A percentile compares a stretch with the other conserved stretches of the same genome.
These are phyloP conservation scores for Fusarium euwallaceae DNA, from an alignment of 2,329 filamentous ascomycete genomes.

Conservation along the genomic window DNA sequence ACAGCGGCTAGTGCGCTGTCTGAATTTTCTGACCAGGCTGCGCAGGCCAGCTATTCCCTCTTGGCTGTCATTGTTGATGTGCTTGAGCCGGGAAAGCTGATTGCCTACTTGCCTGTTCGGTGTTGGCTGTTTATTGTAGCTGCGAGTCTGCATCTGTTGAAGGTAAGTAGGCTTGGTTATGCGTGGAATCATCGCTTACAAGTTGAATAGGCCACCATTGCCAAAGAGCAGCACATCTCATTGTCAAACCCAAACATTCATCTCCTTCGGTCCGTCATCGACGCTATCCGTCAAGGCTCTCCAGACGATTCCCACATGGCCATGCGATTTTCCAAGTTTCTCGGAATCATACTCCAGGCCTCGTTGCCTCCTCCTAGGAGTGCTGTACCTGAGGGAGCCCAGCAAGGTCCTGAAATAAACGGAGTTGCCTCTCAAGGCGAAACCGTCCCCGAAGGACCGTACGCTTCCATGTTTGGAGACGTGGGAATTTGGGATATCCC, in stretches of 20 bases:
- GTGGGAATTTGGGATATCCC: constrained; percentile 16
- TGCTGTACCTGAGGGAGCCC: neutral
- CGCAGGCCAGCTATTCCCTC: constrained; percentile 18
- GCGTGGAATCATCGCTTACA: neutral
- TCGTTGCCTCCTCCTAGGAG: constrained; percentile 2
- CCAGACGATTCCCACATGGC: constrained; percentile 32
- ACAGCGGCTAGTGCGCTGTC: neutral
- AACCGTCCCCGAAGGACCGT: neutral
- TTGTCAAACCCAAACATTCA: constrained; percentile 14
- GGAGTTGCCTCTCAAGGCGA: neutral
- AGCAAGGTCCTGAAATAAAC: neutral
- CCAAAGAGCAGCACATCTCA: constrained; percentile 9
- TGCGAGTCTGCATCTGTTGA: constrained; percentile 25
- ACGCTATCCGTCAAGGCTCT: constrained; percentile 17
- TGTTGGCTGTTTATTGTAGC: constrained; percentile 33
- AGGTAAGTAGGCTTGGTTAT: neutral
- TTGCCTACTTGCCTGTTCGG: constrained; percentile 21
- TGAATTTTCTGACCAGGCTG: constrained; percentile 15
- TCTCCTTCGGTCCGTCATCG: constrained; percentile 19
- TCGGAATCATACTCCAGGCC: constrained; percentile 19
- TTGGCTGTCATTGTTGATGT: constrained; percentile 19
- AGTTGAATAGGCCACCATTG: constrained; percentile 9
- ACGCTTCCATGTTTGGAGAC: constrained; percentile 12
- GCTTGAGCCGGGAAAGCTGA: constrained; percentile 7
- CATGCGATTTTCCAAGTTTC: constrained; percentile 29